A percentile compares a stretch with the other conserved stretches of the same genome.
Conservation (phyloP, 2,329 filamentous ascomycete species). For the Arachnomyces sp. region DNA sequence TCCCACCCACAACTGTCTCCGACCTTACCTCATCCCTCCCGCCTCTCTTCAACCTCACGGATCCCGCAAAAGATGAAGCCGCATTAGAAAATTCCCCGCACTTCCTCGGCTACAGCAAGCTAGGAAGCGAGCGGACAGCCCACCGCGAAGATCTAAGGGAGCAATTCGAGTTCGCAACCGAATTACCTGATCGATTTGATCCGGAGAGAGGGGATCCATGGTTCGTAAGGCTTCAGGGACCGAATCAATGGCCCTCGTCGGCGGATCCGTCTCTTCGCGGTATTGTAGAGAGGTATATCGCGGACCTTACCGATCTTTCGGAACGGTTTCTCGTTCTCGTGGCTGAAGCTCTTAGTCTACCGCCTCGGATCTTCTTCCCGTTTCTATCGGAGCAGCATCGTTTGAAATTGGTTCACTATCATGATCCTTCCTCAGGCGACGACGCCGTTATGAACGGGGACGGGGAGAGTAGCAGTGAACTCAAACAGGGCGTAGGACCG, state of each 20-base stretch:
- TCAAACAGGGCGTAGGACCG: slow-evolving; percentile 50
- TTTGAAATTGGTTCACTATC: slow-evolving; percentile 52
- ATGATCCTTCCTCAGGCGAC: slow-evolving; percentile 26
- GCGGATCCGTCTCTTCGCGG: slow-evolving; percentile 26
- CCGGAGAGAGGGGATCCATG: slow-evolving; percentile 24
- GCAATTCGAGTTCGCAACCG: slow-evolving; percentile 55
- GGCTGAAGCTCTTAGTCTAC: slow-evolving; percentile 47
- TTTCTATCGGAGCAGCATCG: slow-evolving; percentile 53
- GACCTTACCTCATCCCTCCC: slow-evolving; percentile 16
- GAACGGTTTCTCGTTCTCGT: slow-evolving; percentile 51
- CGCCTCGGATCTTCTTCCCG: slow-evolving; percentile 42
- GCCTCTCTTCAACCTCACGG: slow-evolving; percentile 15
- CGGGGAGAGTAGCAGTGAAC: background rate
- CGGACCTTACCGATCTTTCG: slow-evolving; percentile 44
- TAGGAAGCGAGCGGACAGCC: slow-evolving; percentile 50
- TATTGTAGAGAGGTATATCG: slow-evolving; percentile 44
- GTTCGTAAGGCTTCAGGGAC: slow-evolving; percentile 41
- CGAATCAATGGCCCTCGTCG: slow-evolving; percentile 43
- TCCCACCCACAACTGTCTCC: slow-evolving; percentile 12
- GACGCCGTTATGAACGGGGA: slow-evolving; percentile 4
- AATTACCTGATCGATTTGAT: slow-evolving; percentile 36
- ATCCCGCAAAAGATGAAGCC: slow-evolving; percentile 15
- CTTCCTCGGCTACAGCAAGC: slow-evolving; percentile 53
- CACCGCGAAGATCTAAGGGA: slow-evolving; percentile 47
- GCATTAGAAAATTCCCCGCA: slow-evolving; percentile 47